phyloP scores from a whole-genome alignment of 2,329 filamentous ascomycete genomes.

The Tricladium varicosporioides region DNA sequence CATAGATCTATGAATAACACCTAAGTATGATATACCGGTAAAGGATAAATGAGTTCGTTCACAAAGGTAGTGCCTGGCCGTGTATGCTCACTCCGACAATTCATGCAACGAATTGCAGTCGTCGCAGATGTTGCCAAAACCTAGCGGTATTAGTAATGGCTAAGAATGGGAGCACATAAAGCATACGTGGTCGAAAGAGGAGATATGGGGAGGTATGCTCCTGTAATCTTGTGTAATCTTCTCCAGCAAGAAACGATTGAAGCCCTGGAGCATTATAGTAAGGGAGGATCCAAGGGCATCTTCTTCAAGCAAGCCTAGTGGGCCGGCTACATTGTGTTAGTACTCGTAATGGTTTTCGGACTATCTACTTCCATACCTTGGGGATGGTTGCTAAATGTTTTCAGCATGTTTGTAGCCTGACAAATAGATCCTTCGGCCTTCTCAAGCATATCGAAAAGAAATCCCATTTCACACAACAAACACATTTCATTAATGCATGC shows the following conservation, averaged over 20 bases:
- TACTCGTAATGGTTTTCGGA: constrained; percentile 15
- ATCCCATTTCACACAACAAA: constrained; percentile 90
- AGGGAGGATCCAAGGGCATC: constrained; percentile 70
- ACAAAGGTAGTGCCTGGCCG: constrained; percentile 76
- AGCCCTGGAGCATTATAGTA: constrained; percentile 78
- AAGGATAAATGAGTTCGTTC: constrained; percentile 82
- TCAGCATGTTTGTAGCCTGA: constrained; percentile 92
- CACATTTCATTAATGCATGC: constrained; percentile 81
- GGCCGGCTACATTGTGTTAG: constrained; percentile 53
- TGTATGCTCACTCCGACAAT: constrained; percentile 83
- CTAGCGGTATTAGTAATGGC: constrained; percentile 34
- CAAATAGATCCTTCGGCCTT: constrained; percentile 93
- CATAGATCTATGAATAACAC: not conserved
- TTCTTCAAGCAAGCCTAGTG: constrained; percentile 81
- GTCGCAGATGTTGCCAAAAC: constrained; percentile 68
- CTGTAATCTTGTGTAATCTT: constrained; percentile 76
- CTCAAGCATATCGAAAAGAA: constrained; percentile 95
- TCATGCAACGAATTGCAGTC: constrained; percentile 76
- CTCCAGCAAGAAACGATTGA: constrained; percentile 82
- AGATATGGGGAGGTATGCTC: constrained; percentile 59
- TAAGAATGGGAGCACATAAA: not conserved
- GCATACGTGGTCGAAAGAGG: constrained; percentile 66
- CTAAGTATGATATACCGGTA: constrained; percentile 27
- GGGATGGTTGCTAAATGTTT: constrained; percentile 80
- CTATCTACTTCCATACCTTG: constrained; percentile 52